Base-by-base conservation (phyloP, 2,329 filamentous ascomycete genomes). In the Colletotrichum salicis region DNA sequence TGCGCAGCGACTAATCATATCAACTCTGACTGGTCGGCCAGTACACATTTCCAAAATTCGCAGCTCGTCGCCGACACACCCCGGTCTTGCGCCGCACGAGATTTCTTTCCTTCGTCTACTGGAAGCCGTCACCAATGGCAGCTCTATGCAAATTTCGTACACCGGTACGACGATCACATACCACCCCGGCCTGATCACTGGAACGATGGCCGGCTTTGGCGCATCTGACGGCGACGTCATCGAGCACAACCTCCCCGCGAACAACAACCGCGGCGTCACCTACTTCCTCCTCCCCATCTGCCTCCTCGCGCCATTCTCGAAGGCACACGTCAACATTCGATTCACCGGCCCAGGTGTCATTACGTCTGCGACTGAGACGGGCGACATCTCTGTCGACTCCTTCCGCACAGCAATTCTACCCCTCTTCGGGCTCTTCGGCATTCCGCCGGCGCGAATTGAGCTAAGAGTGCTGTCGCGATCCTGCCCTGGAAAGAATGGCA, bases 31-130 rank as follows among this genome's bases (percentile, higher is more conserved):
- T 74, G 96, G 96, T 76, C 91, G 93, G 48, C 91, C 96, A 2
- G 86, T 98, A 67, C 95, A 96, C 83, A 96, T 99, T 80, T 96
- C 96, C 64, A 93, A 96, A 82, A 98, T 99, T 84, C 94, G 96
- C 78, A 91, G 94, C 75, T 90, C 92, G 19, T 97, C 94, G 54
- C 92, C 93, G 58, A 95, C 94, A 52, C 92, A 93, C 77, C 95
- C 96, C 1, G 96, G 96, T 78, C 93, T 99, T 66, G 92, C 94
- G 65, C 92, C 94, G 60, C 93, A 97, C 85, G 96, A 99, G 84
- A 92, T 98, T 78, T 98, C 96, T 58, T 96, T 99, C 82, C 89
- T 99, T 37, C 95, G 96, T 69, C 93, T 99, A 22, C 91, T 99
- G 79, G 96, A 98, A 82, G 89, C 94, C 76, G 88, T 99, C 77